phyloP scores from a whole-genome alignment of 495 filamentous ascomycete species.

The Aspergillus sclerotioniger region DNA sequence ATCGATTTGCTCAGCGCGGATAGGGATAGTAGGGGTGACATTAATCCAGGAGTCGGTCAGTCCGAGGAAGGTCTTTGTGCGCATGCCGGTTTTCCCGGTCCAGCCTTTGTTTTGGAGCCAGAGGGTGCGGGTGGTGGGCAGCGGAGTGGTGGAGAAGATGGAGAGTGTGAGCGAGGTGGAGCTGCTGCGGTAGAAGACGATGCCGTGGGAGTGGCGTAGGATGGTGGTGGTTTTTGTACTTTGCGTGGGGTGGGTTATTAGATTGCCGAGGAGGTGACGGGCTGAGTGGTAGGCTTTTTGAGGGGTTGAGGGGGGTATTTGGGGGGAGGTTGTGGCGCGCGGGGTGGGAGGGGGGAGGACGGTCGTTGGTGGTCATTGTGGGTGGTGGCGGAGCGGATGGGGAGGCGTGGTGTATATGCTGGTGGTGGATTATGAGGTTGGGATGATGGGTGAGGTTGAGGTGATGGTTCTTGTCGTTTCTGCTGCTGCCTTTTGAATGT shows the following conservation, averaged over 20 bases:
- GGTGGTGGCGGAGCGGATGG: background rate
- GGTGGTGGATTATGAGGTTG: background rate
- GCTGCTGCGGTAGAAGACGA: slow-evolving; percentile 63
- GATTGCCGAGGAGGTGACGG: slow-evolving; percentile 60
- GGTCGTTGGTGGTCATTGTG: background rate
- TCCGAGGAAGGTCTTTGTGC: slow-evolving; percentile 56
- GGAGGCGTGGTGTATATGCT: background rate
- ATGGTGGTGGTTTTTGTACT: slow-evolving; percentile 67
- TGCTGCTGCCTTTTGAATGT: background rate
- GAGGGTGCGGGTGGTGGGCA: slow-evolving; percentile 57
- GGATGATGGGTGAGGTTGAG: background rate
- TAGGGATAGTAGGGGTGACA: slow-evolving; percentile 56
- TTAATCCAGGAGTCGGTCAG: slow-evolving; percentile 59
- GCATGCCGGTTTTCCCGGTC: slow-evolving; percentile 67
- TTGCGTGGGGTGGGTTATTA: slow-evolving; percentile 60
- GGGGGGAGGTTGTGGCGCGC: background rate
- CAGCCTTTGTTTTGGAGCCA: slow-evolving; percentile 68
- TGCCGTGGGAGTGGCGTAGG: slow-evolving; percentile 59
- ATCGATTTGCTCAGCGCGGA: slow-evolving; percentile 42
- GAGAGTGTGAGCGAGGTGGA: slow-evolving; percentile 60
- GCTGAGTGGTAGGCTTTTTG: slow-evolving; percentile 54
- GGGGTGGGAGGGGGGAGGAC: background rate
- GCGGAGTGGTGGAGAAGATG: slow-evolving; percentile 55
- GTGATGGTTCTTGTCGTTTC: background rate
- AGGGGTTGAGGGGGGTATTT: background rate